These are phyloP conservation scores for Coemansia sp. DNA, from an alignment of 192 early-diverging fungal species.

Conservation along the genomic window DNA sequence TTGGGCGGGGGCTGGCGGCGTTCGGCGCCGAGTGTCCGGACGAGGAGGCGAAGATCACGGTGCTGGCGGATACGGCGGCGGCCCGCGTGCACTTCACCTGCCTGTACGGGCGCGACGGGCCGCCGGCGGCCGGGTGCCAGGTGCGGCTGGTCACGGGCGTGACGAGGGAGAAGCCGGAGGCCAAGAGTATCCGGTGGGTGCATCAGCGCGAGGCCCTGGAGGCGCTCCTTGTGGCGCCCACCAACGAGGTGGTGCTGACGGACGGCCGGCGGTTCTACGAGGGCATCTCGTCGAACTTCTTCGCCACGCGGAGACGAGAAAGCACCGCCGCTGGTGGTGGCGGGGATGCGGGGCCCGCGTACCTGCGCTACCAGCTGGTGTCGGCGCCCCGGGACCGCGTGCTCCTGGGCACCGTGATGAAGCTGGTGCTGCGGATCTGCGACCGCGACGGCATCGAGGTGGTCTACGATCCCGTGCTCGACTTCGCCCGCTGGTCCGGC, in stretches of 20 bases:
- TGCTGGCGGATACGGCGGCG: slow-evolving; percentile 26
- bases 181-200: slow-evolving; percentile 50
- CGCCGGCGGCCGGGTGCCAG: slow-evolving; percentile 10
- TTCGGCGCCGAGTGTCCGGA: background rate
- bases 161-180: slow-evolving; percentile 32
- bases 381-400: slow-evolving; percentile 42
- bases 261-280: slow-evolving; percentile 38
- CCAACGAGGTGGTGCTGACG: slow-evolving; percentile 44
- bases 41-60: slow-evolving; percentile 37
- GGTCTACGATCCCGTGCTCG: slow-evolving; percentile 21
- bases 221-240: slow-evolving; percentile 23
- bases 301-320: slow-evolving; percentile 20
- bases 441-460: slow-evolving; percentile 35
- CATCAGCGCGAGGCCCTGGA: slow-evolving; percentile 47
- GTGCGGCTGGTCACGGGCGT: slow-evolving; percentile 28
- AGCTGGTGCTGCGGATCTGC: slow-evolving; percentile 42
- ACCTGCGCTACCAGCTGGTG: slow-evolving; percentile 27
- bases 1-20: slow-evolving; percentile 24
- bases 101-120: background rate
- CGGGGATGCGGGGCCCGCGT: slow-evolving; percentile 4
- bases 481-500: slow-evolving; percentile 31
- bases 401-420: slow-evolving; percentile 51
- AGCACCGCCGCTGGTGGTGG: background rate
- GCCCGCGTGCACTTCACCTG: slow-evolving; percentile 30
- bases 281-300: slow-evolving; percentile 53